Evolutionary conservation across 495 filamentous ascomycete genomes (phyloP).

Genomic region (Xylaria cubensis): DNA sequence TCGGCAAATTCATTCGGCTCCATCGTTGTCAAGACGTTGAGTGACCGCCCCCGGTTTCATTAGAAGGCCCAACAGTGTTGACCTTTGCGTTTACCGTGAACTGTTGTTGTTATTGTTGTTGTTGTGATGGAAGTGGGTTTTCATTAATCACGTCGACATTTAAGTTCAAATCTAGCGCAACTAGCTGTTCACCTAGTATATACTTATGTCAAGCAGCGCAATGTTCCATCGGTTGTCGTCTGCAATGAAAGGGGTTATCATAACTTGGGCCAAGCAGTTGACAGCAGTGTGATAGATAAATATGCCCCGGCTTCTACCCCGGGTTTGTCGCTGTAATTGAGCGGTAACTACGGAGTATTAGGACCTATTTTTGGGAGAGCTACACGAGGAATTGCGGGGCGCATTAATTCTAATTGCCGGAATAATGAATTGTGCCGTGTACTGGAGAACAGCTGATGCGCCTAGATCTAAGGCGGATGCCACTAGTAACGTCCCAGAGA

Average conservation of each 20-base stretch:
- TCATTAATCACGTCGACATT: not conserved
- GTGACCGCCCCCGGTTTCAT: not conserved
- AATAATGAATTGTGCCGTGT: not conserved
- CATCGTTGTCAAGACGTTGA: not conserved
- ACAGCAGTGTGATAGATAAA: not conserved
- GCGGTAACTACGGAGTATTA: too few species aligned
- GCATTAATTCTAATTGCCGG: not conserved
- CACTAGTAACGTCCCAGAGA: not conserved
- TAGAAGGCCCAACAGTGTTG: not conserved
- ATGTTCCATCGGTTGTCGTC: not conserved
- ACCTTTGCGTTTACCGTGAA: not conserved
- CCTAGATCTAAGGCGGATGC: not conserved
- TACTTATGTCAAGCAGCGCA: not conserved
- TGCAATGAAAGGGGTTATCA: not conserved
- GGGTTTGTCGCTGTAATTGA: not conserved
- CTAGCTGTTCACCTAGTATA: not conserved
- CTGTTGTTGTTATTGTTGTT: not conserved
- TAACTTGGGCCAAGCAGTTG: not conserved
- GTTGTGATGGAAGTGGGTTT: not conserved
- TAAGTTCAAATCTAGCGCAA: not conserved
- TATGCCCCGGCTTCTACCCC: not conserved
- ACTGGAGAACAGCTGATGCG: not conserved
- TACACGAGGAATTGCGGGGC: not conserved
- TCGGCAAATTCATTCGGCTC: not conserved
- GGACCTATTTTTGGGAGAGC: not conserved